Percentiles rank a stretch among this genome's conserved stretches.
Conservation (phyloP, 208 protist genomes). For the Wallacemonas sp. region DNA sequence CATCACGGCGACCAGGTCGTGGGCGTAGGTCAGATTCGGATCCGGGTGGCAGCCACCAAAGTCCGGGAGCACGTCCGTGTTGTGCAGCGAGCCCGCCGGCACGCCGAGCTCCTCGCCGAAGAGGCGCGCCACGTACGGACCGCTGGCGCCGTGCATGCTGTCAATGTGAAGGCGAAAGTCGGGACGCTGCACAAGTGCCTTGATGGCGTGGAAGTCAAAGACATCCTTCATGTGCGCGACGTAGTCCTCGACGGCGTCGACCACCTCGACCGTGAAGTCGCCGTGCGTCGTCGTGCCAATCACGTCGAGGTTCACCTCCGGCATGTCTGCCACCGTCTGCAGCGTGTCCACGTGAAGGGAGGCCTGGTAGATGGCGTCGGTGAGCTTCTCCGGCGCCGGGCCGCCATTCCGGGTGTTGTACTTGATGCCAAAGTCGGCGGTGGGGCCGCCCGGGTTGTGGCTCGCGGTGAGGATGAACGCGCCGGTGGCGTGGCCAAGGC, state of each 20-base stretch:
- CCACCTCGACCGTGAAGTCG: conserved; percentile 85
- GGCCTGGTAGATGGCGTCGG: conserved; percentile 92
- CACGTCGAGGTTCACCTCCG: conserved; percentile 64
- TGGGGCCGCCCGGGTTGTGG: conserved; percentile 98
- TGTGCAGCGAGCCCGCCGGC: conserved; percentile 42
- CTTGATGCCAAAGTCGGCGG: conserved; percentile 99
- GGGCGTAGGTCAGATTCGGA: conserved; percentile 98
- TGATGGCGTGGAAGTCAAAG: conserved; percentile 94
- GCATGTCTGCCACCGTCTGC: conserved; percentile 48
- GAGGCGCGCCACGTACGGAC: conserved; percentile 93
- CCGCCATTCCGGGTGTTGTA: conserved; percentile 98
- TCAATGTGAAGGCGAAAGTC: conserved; percentile 95
- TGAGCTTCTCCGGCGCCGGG: conserved; percentile 95
- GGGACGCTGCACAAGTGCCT: conserved; percentile 54
- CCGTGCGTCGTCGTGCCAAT: conserved; percentile 33
- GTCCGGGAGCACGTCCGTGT: conserved; percentile 75
- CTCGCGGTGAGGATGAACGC: conserved; percentile 97
- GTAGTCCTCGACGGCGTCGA: conserved; percentile 94
- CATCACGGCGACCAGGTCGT: conserved; percentile 91
- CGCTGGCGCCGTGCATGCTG: conserved; percentile 94
- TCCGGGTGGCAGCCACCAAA: conserved; percentile 98
- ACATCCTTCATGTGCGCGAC: conserved; percentile 88
- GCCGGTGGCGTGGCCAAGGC: conserved; percentile 52
- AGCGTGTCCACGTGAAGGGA: conserved; percentile 77
- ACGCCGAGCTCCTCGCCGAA: conserved; percentile 93